Base-by-base conservation (phyloP, 192 early-diverging fungal species). In the Coemansia sp. region DNA sequence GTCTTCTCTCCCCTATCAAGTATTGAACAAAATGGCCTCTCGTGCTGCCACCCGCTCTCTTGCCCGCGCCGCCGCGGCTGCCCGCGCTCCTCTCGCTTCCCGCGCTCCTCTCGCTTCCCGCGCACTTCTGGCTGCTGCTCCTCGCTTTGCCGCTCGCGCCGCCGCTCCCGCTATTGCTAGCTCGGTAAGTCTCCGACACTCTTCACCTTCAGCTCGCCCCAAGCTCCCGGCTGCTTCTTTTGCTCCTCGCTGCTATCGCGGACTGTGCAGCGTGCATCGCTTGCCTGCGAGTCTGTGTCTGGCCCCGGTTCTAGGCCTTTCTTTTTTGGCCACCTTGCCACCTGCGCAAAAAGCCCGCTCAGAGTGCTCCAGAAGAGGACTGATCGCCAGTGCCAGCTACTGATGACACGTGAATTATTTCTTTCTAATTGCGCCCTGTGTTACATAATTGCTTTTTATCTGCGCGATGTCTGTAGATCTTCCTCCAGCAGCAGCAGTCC, bases 141-240 rank as follows among this genome's bases (percentile, higher is more conserved):
- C 72, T 63, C 72, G 61, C 60, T 60, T 76, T 43, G 72, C 72
- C 23, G 60, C 72, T 53, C 71, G 71, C 57, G 34, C 39, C 13
- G 56, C 56, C 32, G 53, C 65, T 29, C 60, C 71, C 22, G 60
- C 63, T 51, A 45, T 48, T 42, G 22, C 54, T 17, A 46, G 36
- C 50, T 65, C 63, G 63, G 70, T 73, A 73, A 65, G 70, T 72
- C 3, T 34, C 9, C 30, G 14, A 22, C 30, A 31, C 41, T 43
- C 41, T 4, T 4, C n/a, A 8, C 3, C n/a, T 33, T 33, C 13
- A 27, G 48, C 14, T n/a, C n/a, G n/a, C n/a, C n/a, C 48, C 17
- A 8, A 19, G 48, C 30, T 37, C 23, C 34, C 1, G 2, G 11
- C 13, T 27, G 42, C 26, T 15, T 45, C 2, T 8, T 25, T 45